phyloP scores from a whole-genome alignment of 2,329 filamentous ascomycete species.

The Calcarisporium arbuscula region DNA sequence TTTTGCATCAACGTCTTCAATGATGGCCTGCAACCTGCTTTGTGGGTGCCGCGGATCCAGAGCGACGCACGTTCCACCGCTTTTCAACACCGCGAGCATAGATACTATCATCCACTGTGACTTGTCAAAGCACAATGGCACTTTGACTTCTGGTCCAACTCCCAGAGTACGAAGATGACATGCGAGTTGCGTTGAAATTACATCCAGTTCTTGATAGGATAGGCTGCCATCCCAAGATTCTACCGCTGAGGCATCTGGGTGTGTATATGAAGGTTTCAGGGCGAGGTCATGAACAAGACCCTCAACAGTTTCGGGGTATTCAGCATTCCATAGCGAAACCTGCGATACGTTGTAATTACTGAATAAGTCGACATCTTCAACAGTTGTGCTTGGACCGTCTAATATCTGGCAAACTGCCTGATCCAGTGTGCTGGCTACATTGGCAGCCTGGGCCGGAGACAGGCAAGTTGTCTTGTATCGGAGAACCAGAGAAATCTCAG shows the following conservation, averaged over 20 bases:
- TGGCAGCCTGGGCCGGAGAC: neutral
- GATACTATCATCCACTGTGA: neutral
- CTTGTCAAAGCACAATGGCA: constrained; percentile 30
- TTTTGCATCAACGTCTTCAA: neutral
- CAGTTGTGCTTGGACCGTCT: neutral
- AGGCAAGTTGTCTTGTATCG: neutral
- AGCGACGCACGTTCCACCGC: neutral
- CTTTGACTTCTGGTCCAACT: constrained; percentile 42
- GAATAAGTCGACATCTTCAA: neutral
- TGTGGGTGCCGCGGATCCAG: neutral
- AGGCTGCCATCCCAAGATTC: constrained; percentile 5
- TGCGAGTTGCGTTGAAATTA: constrained; percentile 29
- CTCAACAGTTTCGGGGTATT: neutral
- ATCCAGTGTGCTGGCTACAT: neutral
- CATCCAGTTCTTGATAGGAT: constrained; percentile 11
- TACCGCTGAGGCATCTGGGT: constrained; percentile 2
- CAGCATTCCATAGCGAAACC: neutral
- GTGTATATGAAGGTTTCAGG: neutral
- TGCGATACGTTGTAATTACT: neutral
- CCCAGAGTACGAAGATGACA: constrained; percentile 24
- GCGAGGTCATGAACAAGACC: neutral
- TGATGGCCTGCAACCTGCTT: neutral
- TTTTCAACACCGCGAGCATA: neutral
- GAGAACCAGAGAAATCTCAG: neutral
- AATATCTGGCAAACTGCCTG: neutral